phyloP scores from a whole-genome alignment of 192 early-diverging fungal genomes.

The Coemansia sp. region DNA sequence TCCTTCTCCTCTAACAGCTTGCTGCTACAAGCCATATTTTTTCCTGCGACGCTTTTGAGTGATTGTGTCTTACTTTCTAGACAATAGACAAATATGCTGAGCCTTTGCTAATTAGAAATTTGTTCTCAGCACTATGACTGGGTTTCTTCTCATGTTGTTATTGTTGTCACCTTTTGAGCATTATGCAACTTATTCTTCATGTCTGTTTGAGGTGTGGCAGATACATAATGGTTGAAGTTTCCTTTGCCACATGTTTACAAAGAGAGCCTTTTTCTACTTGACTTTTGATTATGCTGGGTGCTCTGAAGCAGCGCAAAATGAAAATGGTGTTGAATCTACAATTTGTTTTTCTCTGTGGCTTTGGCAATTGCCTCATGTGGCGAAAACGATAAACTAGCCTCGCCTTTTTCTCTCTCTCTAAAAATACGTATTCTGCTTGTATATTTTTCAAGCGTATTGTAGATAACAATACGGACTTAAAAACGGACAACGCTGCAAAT shows the following conservation, averaged over 20 bases:
- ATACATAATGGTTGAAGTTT: background rate
- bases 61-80: background rate
- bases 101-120: background rate
- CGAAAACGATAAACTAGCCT: background rate
- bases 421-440: background rate
- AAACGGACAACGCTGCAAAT: background rate
- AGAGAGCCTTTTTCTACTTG: background rate
- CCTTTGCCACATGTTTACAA: slow-evolving; percentile 6
- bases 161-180: background rate
- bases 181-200: background rate
- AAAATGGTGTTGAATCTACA: background rate
- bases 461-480: background rate
- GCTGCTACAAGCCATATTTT: slow-evolving; percentile 1
- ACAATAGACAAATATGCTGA: background rate
- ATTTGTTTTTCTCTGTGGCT: background rate
- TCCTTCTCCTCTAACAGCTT: background rate
- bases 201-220: background rate
- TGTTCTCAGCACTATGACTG: background rate
- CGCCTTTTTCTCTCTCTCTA: background rate
- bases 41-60: background rate
- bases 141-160: background rate
- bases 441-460: background rate
- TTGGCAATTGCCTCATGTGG: background rate
- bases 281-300: background rate
- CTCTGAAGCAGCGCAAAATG: background rate